Base-by-base conservation (phyloP, 257 asterid species). In the Solanum habrochaites region DNA sequence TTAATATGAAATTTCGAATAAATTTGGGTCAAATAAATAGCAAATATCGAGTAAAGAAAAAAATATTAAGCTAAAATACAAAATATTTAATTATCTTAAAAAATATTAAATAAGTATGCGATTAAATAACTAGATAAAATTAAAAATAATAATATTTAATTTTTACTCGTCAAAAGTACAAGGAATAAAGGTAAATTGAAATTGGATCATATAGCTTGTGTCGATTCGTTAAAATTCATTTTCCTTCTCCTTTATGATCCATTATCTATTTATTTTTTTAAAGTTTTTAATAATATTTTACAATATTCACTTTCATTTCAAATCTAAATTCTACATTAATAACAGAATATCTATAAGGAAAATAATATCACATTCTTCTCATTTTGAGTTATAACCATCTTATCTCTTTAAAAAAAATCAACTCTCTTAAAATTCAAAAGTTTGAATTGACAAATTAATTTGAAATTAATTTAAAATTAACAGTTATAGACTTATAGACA, bases 1-100 rank as follows among this genome's bases (percentile, higher is more conserved):
- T 71, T 32, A 0, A 71, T 8, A 16, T 6, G 2, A 3, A 5
- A 5, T 0, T 35, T 72, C 0, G 2, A 72, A 35, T 18, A 18
- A 72, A 10, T 72, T 5, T 2, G 9, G 0, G 0, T 0, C 3
- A 4, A 72, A 72, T 37, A 18, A 5, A 0, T 35, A 35, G 15
- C 8, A 20, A 72, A 35, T 0, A 4, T 8, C 0, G 9, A 8
- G 18, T 6, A 0, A 8, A 52, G 60, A 42, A 6, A 52, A 16
- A 3, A 16, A 49, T 5, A 16, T 16, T 0, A 4, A 52, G 23
- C 23, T 0, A 13, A 29, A 0, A 27, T 27, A 70, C 0, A 4
- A 32, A 71, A 18, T 8, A 71, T 18, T 71, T 2, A 4, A 71
- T 25, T 35, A 72, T 0, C 10, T 5, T 35, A 10, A 3, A 8